Evolutionary conservation across 352 stramenopile genomes (phyloP), one percentile per base, ranked within the genome.

Genomic region (Thraustotheca clavata): DNA sequence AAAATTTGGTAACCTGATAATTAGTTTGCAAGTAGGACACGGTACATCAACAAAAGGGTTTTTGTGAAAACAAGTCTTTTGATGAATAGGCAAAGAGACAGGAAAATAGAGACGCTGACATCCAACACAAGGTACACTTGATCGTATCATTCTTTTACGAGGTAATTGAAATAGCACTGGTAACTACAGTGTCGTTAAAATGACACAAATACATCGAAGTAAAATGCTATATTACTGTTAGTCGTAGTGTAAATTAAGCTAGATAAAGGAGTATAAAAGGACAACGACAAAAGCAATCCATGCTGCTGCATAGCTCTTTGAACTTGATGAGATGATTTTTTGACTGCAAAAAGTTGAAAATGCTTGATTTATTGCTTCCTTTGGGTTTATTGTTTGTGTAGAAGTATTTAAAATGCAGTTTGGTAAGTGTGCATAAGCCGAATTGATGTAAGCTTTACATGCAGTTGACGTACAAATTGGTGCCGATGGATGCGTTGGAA

Each of bases 51-150:
- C 72, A 34, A 86, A 86, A 1, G 71, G 67, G 31, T 90, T 78
- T n/a, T 74, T 74, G 36, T 80, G 72, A 55, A 84, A 90, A 55
- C 81, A 90, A 3, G 63, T 73, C 52, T 87, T 87, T 57, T 88
- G 79, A 48, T 90, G 81, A 59, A 90, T 87, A 0, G 69, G 67
- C n/a, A 90, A 59, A 33, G 81, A 88, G 18, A 69, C 72, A 3
- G 73, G 59, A 27, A 90, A 90, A 63, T 76, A 90, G 31, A 80
- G 74, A 32, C 75, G 72, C 14, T 76, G 67, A 33, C 81, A 90
- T 3, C 49, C 75, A 26, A 70, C 48, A 40, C 81, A 90, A 24
- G 55, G 35, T 2, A 63, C 55, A 14, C 29, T 63, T 6, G 55
- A 50, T 20, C 55, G 39, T 36, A 38, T 24, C 39, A 54, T 52